Conservation (phyloP, 2,329 filamentous ascomycete genomes). For the Hymenoscyphus albidus region DNA sequence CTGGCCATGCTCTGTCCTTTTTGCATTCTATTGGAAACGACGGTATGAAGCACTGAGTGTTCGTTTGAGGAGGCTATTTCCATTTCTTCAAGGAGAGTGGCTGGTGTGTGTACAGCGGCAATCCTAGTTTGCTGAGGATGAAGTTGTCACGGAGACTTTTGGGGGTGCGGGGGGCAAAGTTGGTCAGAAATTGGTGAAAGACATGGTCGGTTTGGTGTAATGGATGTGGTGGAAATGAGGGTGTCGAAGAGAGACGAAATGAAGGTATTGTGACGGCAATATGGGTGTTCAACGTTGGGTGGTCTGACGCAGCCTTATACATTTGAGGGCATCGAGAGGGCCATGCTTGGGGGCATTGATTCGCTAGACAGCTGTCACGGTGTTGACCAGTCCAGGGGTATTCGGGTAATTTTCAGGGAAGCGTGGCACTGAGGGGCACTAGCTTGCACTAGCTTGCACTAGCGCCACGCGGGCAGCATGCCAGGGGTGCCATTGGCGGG, state of each 20-base stretch:
- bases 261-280: background rate
- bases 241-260: background rate
- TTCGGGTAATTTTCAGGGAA: background rate
- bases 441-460: background rate
- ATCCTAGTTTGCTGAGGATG: background rate
- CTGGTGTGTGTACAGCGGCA: background rate
- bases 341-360: background rate
- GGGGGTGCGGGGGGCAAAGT: background rate
- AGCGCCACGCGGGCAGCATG: background rate
- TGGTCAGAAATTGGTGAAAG: conserved; percentile 4
- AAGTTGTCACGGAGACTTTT: conserved; percentile 3
- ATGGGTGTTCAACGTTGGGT: background rate
- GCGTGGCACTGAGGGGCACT: background rate
- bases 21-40: background rate
- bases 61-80: background rate
- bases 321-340: background rate
- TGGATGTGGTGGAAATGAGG: background rate
- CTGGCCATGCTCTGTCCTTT: conserved; percentile 8
- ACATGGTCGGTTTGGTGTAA: background rate
- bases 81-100: conserved; percentile 5
- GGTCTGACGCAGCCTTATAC: conserved; percentile 1
- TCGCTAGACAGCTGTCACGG: background rate
- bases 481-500: background rate
- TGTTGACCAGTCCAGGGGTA: background rate
- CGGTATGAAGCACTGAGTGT: background rate